Evolutionary conservation across 2,329 filamentous ascomycete genomes (phyloP), one percentile per base, ranked within the genome.

Genomic region (Fusarium sp.): DNA sequence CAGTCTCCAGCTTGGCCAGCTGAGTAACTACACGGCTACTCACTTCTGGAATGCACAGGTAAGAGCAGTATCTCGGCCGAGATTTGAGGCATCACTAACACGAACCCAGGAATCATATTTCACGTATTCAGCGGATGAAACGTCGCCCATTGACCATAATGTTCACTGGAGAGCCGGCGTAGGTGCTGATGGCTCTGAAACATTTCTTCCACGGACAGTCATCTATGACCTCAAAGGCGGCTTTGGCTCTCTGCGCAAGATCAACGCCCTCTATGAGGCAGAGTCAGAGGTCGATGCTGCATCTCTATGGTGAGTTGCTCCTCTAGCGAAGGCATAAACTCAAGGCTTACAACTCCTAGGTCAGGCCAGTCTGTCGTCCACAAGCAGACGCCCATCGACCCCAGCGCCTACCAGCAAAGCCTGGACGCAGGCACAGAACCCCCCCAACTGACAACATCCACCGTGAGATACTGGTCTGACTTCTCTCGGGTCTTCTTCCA

Each of bases 1-100:
- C 71, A 98, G 96, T 0, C 87, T 99, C 54, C 97, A 99, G 87
- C 91, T 98, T 70, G 97, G 97, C 50, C 93, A 97, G 81, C 92
- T 94, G 81, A 95, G 94, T 82, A 99, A 99, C 83, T 97, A 98
- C 80, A 86, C 97, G 25, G 95, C 93, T 34, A 97, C 95, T 0
- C 97, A 99, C 85, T 99, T 98, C 83, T 99, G 97, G 97, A 99
- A 99, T 79, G 88, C 94, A 7, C 96, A 98, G 87, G 94, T 94
- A 62, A 13, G 35, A 32, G 14, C 10, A 23, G n/a, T 6, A 27
- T 9, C 6, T 11, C 48, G 11, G 39, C 10, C 4, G 32, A 6
- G 35, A 14, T 16, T 35, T 18, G 18, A 7, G 5, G 5, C 16
- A 9, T 20, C 14, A 8, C 76, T 76, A 9, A 78, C 50, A 5